Evolutionary conservation across 1,284 basidiomycete genomes (phyloP).

Genomic region (Gomphus sp.): DNA sequence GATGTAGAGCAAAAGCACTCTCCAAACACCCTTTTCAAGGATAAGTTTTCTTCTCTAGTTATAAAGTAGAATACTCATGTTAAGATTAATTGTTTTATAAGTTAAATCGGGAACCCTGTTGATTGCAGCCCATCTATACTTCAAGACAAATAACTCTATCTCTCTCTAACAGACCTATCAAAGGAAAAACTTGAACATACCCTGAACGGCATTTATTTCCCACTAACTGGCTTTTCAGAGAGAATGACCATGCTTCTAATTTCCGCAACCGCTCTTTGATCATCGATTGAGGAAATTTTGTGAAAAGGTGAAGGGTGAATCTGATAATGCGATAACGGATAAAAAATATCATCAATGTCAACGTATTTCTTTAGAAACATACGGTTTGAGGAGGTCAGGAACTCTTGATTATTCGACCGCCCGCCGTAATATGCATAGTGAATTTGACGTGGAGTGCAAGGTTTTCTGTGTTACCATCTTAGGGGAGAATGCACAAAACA

Average conservation of each 20-base stretch:
- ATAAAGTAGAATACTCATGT: too few species aligned
- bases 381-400: conserved; percentile 32
- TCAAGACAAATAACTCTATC: too few species aligned
- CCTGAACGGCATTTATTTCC: too few species aligned
- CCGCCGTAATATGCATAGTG: conserved; percentile 22
- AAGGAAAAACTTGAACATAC: too few species aligned
- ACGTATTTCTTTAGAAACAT: conserved; percentile 12
- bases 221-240: too few species aligned
- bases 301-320: conserved; percentile 18
- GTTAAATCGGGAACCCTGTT: too few species aligned
- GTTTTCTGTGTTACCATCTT: conserved; percentile 34
- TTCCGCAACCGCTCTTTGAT: conserved; percentile 26
- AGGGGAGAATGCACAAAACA: neutral
- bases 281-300: conserved; percentile 21
- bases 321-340: conserved; percentile 11
- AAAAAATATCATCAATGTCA: neutral
- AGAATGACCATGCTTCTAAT: conserved; percentile 21
- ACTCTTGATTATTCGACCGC: conserved; percentile 21
- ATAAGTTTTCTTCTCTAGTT: too few species aligned
- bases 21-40: too few species aligned
- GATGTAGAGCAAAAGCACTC: too few species aligned
- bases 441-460: conserved; percentile 27
- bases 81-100: too few species aligned
- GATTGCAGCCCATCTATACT: too few species aligned
- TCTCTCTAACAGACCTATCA: too few species aligned